Evolutionary conservation across 495 filamentous ascomycete species (phyloP), one percentile per base, ranked within the genome.

Genomic region (Cercophora samala): DNA sequence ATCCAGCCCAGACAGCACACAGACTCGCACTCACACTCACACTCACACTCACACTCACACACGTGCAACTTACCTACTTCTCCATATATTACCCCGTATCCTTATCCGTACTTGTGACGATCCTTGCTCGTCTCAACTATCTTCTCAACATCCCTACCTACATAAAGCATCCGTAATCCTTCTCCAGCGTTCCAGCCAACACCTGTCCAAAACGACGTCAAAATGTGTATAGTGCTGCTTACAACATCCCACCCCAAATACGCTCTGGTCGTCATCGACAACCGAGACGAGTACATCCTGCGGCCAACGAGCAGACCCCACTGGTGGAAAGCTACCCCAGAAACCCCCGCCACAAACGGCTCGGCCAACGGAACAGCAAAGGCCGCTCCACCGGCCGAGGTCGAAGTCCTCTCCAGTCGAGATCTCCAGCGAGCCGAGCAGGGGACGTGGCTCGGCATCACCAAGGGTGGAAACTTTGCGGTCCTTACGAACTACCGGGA

Each of bases 401-500:
- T 81, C 75, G 64, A 83, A 56, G 76, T 86, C 65, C 79, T 86
- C 52, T 85, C 81, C 29, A 76, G 83, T 60, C 75, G 79, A 63
- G 83, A 85, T 68, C 73, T 85, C 18, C 80, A 85, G 64, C 77
- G 84, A 21, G 77, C 75, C 62, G 83, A 86, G 68, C 80, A 79
- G 62, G 95, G 95, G 24, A 98, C 96, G 56, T 99, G 96, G 95
- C 87, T 98, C 64, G 95, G 93, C 29, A 84, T 99, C 68, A 97
- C 93, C 52, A 87, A 83, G 66, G 80, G 88, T 37, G 95, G 95
- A 18, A 91, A 91, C 67, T 79, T 99, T 59, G 93, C 96, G 15
- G 88, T 96, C 46, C 84, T 99, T 46, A 98, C 96, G 63, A 99
- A 99, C 81, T 97, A 93, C 74, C 90, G 92, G 63, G 95, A 98